A percentile compares a stretch with the other conserved stretches of the same genome.
These are phyloP conservation scores for Paecilomyces sp. DNA, from an alignment of 2,329 filamentous ascomycete species.

Conservation along the genomic window DNA sequence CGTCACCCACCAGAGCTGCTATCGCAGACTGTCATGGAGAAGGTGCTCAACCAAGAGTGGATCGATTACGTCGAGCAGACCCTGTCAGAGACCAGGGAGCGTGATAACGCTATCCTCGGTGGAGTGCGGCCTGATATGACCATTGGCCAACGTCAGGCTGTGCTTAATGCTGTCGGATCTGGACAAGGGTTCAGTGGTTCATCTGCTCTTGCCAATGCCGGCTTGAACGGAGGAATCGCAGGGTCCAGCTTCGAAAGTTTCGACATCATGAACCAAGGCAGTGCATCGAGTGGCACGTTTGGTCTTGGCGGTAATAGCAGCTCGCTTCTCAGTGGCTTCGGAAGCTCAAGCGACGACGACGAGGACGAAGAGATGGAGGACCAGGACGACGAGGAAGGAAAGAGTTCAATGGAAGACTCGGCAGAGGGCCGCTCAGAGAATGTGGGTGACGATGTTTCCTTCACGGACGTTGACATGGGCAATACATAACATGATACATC, in stretches of 20 bases:
- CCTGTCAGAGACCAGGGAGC: constrained; percentile 84
- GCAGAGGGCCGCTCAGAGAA: constrained; percentile 52
- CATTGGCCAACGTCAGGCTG: constrained; percentile 67
- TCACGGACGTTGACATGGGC: constrained; percentile 56
- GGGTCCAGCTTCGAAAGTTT: constrained; percentile 49
- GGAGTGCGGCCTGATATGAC: constrained; percentile 89
- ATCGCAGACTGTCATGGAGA: constrained; percentile 75
- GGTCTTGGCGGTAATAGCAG: constrained; percentile 57
- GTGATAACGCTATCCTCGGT: constrained; percentile 96
- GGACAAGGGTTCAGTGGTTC: constrained; percentile 54
- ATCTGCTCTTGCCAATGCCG: constrained; percentile 70
- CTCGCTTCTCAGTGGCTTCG: constrained; percentile 80
- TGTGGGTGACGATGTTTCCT: constrained; percentile 56
- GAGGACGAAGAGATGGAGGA: constrained; percentile 87
- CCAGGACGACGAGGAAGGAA: constrained; percentile 55
- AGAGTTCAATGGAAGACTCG: constrained; percentile 27
- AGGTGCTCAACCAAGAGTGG: constrained; percentile 85
- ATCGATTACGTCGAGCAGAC: constrained; percentile 91
- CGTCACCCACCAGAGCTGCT: constrained; percentile 83
- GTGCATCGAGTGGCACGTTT: constrained; percentile 64
- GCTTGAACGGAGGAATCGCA: constrained; percentile 60
- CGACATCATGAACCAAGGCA: constrained; percentile 59
- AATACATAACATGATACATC: constrained; percentile 40
- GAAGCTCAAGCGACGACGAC: constrained; percentile 90
- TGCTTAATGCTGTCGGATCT: constrained; percentile 50